phyloP scores from a whole-genome alignment of 177 flowering plant species.

The Tripterygium wilfordii region DNA sequence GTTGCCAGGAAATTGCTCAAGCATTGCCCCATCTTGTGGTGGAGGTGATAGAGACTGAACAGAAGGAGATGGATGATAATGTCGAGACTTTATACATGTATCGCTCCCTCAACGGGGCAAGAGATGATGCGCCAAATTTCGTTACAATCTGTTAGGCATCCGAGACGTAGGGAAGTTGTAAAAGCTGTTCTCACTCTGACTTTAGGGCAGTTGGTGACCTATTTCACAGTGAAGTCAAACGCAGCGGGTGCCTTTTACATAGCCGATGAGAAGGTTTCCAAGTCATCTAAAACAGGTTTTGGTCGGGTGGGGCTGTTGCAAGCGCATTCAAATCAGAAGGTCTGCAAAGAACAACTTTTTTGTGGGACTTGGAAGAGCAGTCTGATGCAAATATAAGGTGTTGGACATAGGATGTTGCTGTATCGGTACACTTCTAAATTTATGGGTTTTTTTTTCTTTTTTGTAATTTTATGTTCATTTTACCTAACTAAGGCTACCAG shows the following conservation, averaged over 20 bases:
- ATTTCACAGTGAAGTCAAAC: slow-evolving; percentile 1
- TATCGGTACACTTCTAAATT: slow-evolving; percentile 35
- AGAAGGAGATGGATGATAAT: slow-evolving; percentile 18
- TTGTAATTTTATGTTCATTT: slow-evolving; percentile 21
- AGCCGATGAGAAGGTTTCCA: slow-evolving; percentile 24
- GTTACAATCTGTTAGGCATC: slow-evolving; percentile 54
- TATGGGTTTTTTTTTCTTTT: too few species aligned
- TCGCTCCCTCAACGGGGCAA: slow-evolving; percentile 68
- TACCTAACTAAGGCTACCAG: slow-evolving; percentile 16
- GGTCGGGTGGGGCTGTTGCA: too few species aligned
- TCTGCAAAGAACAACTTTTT: slow-evolving; percentile 4
- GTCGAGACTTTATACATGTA: slow-evolving; percentile 73
- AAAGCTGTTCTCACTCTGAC: slow-evolving; percentile 12
- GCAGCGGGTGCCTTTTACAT: slow-evolving; percentile 27
- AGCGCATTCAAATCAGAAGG: slow-evolving; percentile 17
- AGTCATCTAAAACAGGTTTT: too few species aligned
- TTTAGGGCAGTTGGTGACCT: slow-evolving; percentile 5
- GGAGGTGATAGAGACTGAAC: slow-evolving; percentile 50
- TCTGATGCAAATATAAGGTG: slow-evolving; percentile 15
- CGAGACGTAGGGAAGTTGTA: slow-evolving; percentile 1
- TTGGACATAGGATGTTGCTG: slow-evolving; percentile 32
- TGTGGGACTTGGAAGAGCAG: slow-evolving; percentile 2
- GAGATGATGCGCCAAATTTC: slow-evolving; percentile 63
- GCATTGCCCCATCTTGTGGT: slow-evolving; percentile 63
- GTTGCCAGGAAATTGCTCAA: slow-evolving; percentile 60